Conservation (phyloP, 2,329 filamentous ascomycete genomes). For the Aspergillus sp. region DNA sequence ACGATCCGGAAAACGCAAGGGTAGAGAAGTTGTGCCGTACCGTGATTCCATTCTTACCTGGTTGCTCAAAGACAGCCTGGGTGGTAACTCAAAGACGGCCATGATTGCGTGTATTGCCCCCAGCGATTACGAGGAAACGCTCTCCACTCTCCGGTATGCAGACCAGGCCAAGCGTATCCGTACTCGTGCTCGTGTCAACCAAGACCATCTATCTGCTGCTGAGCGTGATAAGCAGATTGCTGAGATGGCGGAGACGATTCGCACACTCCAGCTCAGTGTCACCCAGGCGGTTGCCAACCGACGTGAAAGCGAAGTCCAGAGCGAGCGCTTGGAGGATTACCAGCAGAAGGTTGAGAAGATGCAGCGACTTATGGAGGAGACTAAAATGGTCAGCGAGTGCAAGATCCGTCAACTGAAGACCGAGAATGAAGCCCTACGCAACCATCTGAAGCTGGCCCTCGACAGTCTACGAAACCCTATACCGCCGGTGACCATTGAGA, state of each 20-base stretch:
- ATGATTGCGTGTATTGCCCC: conserved; percentile 99
- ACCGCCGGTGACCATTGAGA: conserved; percentile 41
- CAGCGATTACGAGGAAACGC: conserved; percentile 91
- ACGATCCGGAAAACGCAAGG: conserved; percentile 49
- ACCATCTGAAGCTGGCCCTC: conserved; percentile 82
- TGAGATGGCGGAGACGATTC: conserved; percentile 94
- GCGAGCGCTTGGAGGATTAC: conserved; percentile 87
- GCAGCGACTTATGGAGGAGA: conserved; percentile 95
- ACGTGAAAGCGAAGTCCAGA: conserved; percentile 63
- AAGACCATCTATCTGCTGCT: conserved; percentile 85
- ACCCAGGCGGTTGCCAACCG: conserved; percentile 63
- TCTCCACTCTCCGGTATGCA: conserved; percentile 91
- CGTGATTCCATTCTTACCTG: conserved; percentile 77
- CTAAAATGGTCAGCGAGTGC: conserved; percentile 78
- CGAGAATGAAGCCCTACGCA: conserved; percentile 79
- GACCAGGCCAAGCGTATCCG: conserved; percentile 97
- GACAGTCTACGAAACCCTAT: conserved; percentile 88
- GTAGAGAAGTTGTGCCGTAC: conserved; percentile 76
- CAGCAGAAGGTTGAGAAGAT: conserved; percentile 82
- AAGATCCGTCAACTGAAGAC: conserved; percentile 87
- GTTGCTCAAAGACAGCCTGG: conserved; percentile 91
- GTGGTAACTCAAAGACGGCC: conserved; percentile 95
- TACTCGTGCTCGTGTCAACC: conserved; percentile 88
- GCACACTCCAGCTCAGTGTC: conserved; percentile 68
- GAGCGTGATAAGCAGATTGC: conserved; percentile 90